These are phyloP conservation scores for Trichophyton equinum DNA, from an alignment of 2,329 filamentous ascomycete species.

Conservation along the genomic window DNA sequence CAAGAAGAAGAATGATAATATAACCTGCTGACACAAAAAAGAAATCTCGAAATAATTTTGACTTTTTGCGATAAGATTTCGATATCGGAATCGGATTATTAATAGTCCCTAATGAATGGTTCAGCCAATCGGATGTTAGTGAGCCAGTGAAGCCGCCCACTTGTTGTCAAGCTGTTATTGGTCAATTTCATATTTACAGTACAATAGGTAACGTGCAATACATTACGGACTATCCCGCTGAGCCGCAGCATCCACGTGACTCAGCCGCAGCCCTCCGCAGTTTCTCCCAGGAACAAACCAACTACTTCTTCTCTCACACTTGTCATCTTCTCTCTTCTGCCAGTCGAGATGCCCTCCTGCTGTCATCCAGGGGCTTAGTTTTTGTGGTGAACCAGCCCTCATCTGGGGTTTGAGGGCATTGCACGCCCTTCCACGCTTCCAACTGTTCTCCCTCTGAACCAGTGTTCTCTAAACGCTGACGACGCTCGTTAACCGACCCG, in stretches of 20 bases:
- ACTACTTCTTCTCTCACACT: background rate
- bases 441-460: background rate
- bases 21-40: background rate
- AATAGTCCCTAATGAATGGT: background rate
- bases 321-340: background rate
- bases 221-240: background rate
- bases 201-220: background rate
- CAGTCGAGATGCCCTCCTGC: background rate
- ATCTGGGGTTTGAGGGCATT: background rate
- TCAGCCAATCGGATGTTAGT: background rate
- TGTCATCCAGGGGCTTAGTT: background rate
- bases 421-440: background rate
- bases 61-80: background rate
- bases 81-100: background rate
- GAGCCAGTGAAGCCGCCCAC: background rate
- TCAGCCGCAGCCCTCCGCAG: slow-evolving; percentile 1
- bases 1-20: background rate
- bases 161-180: background rate
- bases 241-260: slow-evolving; percentile 2
- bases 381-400: background rate
- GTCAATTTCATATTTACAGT: background rate
- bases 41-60: background rate
- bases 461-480: background rate
- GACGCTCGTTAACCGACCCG: background rate
- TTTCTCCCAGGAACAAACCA: background rate